Evolutionary conservation across 257 asterid species (phyloP).

Genomic region (Parsonsia alboflavescens): DNA sequence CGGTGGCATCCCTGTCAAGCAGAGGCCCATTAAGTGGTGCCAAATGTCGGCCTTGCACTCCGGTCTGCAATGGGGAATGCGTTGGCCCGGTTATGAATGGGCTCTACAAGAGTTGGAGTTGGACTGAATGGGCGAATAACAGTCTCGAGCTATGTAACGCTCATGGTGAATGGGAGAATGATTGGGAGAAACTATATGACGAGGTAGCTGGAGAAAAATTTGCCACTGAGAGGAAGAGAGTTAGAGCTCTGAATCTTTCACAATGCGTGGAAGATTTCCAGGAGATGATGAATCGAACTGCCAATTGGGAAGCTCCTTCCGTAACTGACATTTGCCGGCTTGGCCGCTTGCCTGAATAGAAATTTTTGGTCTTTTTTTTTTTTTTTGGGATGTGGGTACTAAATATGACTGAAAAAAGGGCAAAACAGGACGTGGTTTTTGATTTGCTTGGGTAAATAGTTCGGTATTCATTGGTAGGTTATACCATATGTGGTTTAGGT

Average conservation of each 20-base stretch:
- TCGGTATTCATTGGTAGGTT: neutral
- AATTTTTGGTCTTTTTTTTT: neutral
- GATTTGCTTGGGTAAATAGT: neutral
- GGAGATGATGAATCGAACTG: slow-evolving; percentile 42
- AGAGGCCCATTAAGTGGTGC: slow-evolving; percentile 80
- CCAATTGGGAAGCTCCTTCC: slow-evolving; percentile 65
- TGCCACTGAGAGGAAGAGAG: slow-evolving; percentile 40
- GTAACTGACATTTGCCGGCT: slow-evolving; percentile 48
- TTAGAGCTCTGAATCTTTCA: slow-evolving; percentile 36
- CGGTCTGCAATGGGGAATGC: slow-evolving; percentile 55
- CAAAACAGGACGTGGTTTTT: no score
- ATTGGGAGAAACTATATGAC: slow-evolving; percentile 70
- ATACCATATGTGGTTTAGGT: no score
- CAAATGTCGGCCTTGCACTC: slow-evolving; percentile 83
- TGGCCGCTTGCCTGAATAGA: slow-evolving; percentile 30
- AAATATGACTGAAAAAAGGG: neutral
- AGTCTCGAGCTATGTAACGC: slow-evolving; percentile 71
- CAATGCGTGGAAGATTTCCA: slow-evolving; percentile 57
- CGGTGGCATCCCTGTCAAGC: slow-evolving; percentile 76
- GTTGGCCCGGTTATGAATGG: slow-evolving; percentile 54
- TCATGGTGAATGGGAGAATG: slow-evolving; percentile 62
- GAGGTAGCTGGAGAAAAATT: slow-evolving; percentile 41
- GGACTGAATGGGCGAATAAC: slow-evolving; percentile 75
- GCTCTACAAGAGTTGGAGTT: slow-evolving; percentile 64
- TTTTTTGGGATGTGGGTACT: neutral